These are phyloP conservation scores for Hydnomerulius pinastri DNA, from an alignment of 768 basidiomycete species.

Conservation along the genomic window DNA sequence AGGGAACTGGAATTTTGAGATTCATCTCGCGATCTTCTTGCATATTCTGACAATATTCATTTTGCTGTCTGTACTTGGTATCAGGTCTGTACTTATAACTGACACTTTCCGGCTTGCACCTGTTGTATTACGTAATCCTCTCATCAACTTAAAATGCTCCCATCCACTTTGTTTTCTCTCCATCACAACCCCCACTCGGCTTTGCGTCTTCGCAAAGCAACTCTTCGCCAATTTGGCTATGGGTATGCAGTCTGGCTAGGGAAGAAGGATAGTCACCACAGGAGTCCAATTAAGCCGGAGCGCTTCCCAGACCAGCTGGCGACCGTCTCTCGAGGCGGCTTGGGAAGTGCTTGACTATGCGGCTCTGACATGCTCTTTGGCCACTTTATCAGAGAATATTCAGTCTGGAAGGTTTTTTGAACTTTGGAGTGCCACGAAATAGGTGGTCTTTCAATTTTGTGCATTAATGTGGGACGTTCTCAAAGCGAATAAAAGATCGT, in stretches of 20 bases:
- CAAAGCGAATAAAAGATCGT: too few species aligned
- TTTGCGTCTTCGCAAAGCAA: conserved; percentile 45
- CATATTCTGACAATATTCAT: too few species aligned
- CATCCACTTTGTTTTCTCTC: background rate
- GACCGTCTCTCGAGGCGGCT: conserved; percentile 39
- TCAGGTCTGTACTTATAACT: too few species aligned
- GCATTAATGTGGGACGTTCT: too few species aligned
- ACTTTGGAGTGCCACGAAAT: too few species aligned
- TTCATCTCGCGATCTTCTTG: too few species aligned
- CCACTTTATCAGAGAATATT: too few species aligned
- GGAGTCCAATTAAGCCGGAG: conserved; percentile 85
- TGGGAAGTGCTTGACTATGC: conserved; percentile 76
- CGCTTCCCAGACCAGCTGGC: conserved; percentile 46
- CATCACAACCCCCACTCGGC: conserved; percentile 24
- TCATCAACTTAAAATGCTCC: background rate
- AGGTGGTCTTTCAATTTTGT: too few species aligned
- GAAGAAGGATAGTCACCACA: conserved; percentile 35
- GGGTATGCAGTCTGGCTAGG: conserved; percentile 56
- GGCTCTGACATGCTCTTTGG: conserved; percentile 50
- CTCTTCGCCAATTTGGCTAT: conserved; percentile 52
- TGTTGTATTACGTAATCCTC: conserved; percentile 15
- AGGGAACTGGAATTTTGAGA: too few species aligned
- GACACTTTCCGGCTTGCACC: background rate
- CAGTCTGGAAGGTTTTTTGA: too few species aligned
- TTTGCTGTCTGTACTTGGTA: too few species aligned